These are phyloP conservation scores for Naganishia antarctica DNA, from an alignment of 768 basidiomycete species.

Conservation along the genomic window DNA sequence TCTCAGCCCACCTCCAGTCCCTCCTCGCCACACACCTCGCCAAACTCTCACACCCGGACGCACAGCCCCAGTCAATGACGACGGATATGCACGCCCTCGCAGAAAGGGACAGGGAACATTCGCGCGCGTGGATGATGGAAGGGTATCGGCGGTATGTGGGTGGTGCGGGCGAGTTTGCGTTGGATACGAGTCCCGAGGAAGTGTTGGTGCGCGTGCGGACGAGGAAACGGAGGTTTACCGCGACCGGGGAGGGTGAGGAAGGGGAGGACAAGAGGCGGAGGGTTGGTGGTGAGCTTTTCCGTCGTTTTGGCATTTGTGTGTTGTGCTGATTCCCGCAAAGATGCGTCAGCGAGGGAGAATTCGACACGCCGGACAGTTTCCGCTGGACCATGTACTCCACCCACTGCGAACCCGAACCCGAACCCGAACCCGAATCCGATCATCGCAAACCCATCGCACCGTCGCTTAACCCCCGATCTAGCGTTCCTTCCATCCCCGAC, in stretches of 20 bases:
- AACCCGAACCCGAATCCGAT: background rate
- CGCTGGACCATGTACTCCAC: background rate
- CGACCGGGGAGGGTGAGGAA: background rate
- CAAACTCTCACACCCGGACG: background rate
- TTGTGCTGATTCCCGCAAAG: background rate
- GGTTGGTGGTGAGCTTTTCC: background rate
- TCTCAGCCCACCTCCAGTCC: background rate
- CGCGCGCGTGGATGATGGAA: constrained; percentile 10
- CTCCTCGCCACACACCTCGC: constrained; percentile 1
- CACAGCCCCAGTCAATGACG: background rate
- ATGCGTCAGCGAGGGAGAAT: background rate
- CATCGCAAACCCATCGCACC: background rate
- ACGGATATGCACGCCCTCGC: constrained; percentile 15
- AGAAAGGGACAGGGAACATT: constrained; percentile 14
- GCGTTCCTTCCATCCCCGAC: constrained; percentile 1
- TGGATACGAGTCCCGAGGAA: background rate
- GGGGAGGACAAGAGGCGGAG: background rate
- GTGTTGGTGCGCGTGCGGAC: background rate
- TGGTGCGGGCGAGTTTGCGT: constrained; percentile 5
- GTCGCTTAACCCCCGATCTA: constrained; percentile 5
- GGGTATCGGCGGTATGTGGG: constrained; percentile 20
- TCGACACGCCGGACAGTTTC: background rate
- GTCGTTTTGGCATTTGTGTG: background rate
- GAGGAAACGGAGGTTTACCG: constrained; percentile 20
- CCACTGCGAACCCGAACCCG: no score